Base-by-base conservation (phyloP, 495 filamentous ascomycete species). In the Apiosordaria backusii region DNA sequence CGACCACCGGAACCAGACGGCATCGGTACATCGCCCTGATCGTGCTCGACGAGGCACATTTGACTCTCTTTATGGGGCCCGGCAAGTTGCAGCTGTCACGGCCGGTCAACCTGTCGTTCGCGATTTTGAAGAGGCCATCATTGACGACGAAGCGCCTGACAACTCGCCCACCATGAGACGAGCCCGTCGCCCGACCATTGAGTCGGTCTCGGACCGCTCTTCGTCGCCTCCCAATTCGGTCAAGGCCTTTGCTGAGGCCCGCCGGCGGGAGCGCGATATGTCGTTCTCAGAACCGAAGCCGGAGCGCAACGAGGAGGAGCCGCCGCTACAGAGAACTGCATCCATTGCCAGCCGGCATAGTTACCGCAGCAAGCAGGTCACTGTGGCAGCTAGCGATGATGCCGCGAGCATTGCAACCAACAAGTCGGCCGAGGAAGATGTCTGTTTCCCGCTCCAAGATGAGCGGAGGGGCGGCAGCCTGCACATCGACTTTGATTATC, bases 161-260 rank as follows among this genome's bases (percentile, higher is more conserved):
- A 61, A 74, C 1, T 78, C 79, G 40, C 79, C 80, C 4, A 71
- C 66, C 27, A 65, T 71, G 23, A 66, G 75, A 9, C 77, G 76
- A 40, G 77, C 76, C 62, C 79, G 83, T 4, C 80, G 82, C 53
- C 82, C 78, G 25, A 86, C 80, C 26, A 77, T 81, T 24, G 76
- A 75, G 50, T 78, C 79, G 1, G 74, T 72, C 1, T 77, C 74
- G 10, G 79, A 81, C 6, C 84, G 91, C 25, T 91, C 91, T 2
- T 82, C 85, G 0, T 99, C 96, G 19, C 93, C 93, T 13, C 93
- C 95, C 2, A 98, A 97, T 75, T 99, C 95, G 3, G 95, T 99
- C 24, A 94, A 97, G 76, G 95, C 95, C 18, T 99, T 99, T 76
- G 96, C 94, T 3, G 92, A 95, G 68, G 86, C 86, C 50, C 81